A percentile compares a stretch with the other conserved stretches of the same genome.
Evolutionary conservation across 148 eudicot species (phyloP).

Genomic region (Rhododendron mucronatum): DNA sequence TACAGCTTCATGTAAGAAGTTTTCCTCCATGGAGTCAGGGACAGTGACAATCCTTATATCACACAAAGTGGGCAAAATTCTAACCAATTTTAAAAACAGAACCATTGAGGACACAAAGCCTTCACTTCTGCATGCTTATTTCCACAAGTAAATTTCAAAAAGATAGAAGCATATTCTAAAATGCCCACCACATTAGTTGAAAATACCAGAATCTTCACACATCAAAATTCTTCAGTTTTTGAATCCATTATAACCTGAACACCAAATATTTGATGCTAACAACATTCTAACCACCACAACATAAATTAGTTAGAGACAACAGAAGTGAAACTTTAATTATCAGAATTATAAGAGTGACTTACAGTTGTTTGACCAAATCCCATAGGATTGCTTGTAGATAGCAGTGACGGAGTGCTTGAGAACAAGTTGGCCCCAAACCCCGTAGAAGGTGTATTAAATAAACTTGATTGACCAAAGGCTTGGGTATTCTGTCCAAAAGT

Average conservation of each 20-base stretch:
- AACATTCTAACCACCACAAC: not conserved
- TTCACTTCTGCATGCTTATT: not conserved
- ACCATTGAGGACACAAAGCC: not conserved
- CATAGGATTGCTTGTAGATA: conserved; percentile 35
- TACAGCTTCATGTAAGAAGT: not conserved
- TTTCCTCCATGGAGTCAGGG: not conserved
- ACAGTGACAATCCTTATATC: not conserved
- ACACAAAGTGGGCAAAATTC: not conserved
- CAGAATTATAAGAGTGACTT: conserved; percentile 23
- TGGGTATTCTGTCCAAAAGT: conserved; percentile 52
- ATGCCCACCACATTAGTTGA: not conserved
- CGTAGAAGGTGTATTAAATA: conserved; percentile 46
- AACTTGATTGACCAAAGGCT: conserved; percentile 47
- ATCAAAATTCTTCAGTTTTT: not conserved
- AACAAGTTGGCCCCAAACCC: conserved; percentile 59
- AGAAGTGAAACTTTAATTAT: not conserved
- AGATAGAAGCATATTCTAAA: not conserved
- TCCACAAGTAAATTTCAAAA: not conserved
- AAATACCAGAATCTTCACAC: not conserved
- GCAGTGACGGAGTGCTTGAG: conserved; percentile 45
- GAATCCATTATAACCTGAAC: not conserved
- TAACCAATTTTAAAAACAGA: not conserved
- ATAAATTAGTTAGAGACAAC: not conserved
- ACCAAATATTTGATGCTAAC: not conserved
- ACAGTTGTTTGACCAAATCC: conserved; percentile 71